Evolutionary conservation across 805 yeast species (phyloP), one percentile per base, ranked within the genome.

Genomic region (Candida gorgasii): DNA sequence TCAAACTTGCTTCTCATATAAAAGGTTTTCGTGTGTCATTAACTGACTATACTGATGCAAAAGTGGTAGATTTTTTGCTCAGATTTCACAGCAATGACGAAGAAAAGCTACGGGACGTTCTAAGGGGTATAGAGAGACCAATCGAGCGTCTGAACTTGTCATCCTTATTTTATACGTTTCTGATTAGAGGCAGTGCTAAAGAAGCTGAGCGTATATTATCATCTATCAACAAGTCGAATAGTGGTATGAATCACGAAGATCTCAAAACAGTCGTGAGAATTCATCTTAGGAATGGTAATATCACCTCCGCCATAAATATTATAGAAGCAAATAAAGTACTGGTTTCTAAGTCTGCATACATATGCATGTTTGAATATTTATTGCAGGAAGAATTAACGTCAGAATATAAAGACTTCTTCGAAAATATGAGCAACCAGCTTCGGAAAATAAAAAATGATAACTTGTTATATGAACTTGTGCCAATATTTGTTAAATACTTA

Each of bases 131-230:
- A 13, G 24, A 11, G 11, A 17, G 31, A 3, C 48, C 48, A 7
- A 46, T 68, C n/a, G 48, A 52, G 20, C 47, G 72, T 17, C 58
- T 57, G 51, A 57, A 69, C 2, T 47, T 69, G 5, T 58, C 69
- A 4, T 59, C 58, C 46, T 50, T 70, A 22, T 61, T 69, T 36
- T 47, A 52, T 14, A 51, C 61, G 5, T 67, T 67, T 36, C 42
- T 64, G 27, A 19, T 29, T 11, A 62, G 57, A 39, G 54, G 57
- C 32, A 56, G 59, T 33, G 63, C 57, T 24, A 47, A 41, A 2
- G 65, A 60, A 4, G 59, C 70, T 0, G 63, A 63, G 30, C 55
- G 50, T 39, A 48, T 67, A 19, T 50, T 63, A 14, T 58, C 54
- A 43, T 48, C 59, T 7, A 64, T 70, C 8, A 51, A 62, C 40